Conservation (phyloP, 768 basidiomycete genomes). For the Trametes sanguinea region DNA sequence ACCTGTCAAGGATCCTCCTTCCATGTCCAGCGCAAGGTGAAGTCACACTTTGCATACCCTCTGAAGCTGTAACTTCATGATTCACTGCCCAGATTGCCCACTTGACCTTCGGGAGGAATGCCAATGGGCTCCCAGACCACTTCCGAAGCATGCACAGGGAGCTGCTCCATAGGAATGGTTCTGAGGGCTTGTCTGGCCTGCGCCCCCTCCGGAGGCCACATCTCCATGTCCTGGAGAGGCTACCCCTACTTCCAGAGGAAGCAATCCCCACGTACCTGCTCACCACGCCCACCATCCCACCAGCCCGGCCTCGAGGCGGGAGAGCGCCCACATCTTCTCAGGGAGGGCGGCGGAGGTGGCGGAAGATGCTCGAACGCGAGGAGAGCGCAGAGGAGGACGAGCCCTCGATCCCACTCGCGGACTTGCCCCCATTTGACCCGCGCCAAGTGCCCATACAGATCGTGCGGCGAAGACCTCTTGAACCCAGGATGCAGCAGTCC, state of each 20-base stretch:
- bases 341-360: constrained; percentile 27
- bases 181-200: not conserved
- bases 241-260: not conserved
- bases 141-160: not conserved
- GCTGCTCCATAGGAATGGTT: not conserved
- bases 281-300: not conserved
- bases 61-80: not conserved
- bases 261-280: not conserved
- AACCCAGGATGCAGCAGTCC: constrained; percentile 20
- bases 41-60: not conserved
- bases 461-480: constrained; percentile 14
- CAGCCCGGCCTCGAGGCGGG: not conserved
- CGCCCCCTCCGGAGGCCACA: not conserved
- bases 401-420: constrained; percentile 26
- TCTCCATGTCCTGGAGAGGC: not conserved
- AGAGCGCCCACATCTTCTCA: not conserved
- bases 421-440: constrained; percentile 20
- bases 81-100: not conserved
- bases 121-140: constrained; percentile 2
- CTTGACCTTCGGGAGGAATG: constrained; percentile 4
- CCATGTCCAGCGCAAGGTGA: constrained; percentile 25
- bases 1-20: constrained; percentile 17
- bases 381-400: constrained; percentile 16
- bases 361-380: constrained; percentile 30
- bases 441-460: not conserved